Base-by-base conservation (phyloP, 225 moss, liverwort and hornwort species). In the Anthoceros angustus region DNA sequence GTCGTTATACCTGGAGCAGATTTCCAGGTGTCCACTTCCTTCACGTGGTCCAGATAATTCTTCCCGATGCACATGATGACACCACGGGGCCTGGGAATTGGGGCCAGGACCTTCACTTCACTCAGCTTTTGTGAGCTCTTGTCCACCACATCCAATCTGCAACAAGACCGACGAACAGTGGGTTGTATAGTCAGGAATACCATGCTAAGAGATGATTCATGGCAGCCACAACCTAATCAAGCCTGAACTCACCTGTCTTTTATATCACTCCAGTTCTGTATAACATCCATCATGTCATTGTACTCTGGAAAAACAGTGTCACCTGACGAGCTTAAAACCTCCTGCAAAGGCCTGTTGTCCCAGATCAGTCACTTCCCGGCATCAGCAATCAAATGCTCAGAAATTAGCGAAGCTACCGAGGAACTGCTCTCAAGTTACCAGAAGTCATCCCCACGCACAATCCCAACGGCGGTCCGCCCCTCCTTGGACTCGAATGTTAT, bases 61-160 rank as follows among this genome's bases (percentile, higher is more conserved):
- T 93, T 93, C 42, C 93, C 93, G 62, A 93, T 87, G 72, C 93
- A 93, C 89, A 93, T 89, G 71, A 93, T 87, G 38, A 84, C 79
- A 50, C 89, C 93, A 25, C 77, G 71, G 10, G 89, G 93, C 66
- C 79, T 82, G 20, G 89, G 89, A 39, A 93, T 84, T 43, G 93
- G 93, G 64, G 89, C 89, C 72, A 87, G 82, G 18, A 93, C 68
- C 73, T 75, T 74, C n/a, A 84, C 75, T 61, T 82, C 80, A 42
- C 70, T 71, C 70, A 89, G 62, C 46, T 48, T 1, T 43, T 75
- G 64, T n/a, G 72, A 82, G 71, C 86, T 83, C 64, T 78, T 74
- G 68, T 79, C 79, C 75, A 76, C 65, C 64, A 84, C 63, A 66
- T 68, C 67, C 70, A 89, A 77, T 70, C 87, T 93, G 83, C 38